Conservation (phyloP, 208 protist genomes). For the Crithidia acanthocephali region DNA sequence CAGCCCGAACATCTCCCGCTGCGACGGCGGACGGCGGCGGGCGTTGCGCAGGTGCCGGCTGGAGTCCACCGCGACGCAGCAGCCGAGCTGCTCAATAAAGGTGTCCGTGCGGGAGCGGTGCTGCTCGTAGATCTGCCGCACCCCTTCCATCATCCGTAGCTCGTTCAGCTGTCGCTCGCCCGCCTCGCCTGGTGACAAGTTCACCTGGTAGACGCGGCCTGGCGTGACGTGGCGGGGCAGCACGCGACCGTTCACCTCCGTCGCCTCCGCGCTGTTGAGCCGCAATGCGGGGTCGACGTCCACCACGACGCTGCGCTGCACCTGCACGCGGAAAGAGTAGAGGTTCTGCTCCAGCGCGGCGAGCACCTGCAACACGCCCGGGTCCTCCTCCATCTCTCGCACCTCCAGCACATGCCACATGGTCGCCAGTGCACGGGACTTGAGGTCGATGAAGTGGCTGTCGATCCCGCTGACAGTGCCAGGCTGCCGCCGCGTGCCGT, state of each 20-base stretch:
- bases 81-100: conserved; percentile 73
- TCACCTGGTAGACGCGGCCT: conserved; percentile 59
- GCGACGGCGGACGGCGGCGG: conserved; percentile 35
- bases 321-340: conserved; percentile 68
- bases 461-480: conserved; percentile 25
- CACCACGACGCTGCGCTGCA: conserved; percentile 70
- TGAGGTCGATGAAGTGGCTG: conserved; percentile 85
- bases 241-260: conserved; percentile 50
- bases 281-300: conserved; percentile 46
- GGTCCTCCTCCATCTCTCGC: conserved; percentile 58
- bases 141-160: conserved; percentile 62
- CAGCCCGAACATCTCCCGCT: conserved; percentile 74
- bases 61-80: conserved; percentile 61
- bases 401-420: conserved; percentile 88
- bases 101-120: conserved; percentile 58
- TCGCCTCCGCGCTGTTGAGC: conserved; percentile 18
- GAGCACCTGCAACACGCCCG: conserved; percentile 65
- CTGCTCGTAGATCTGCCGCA: conserved; percentile 79
- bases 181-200: conserved; percentile 49
- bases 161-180: conserved; percentile 78
- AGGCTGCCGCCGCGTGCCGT: not conserved
- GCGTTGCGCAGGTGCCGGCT: conserved; percentile 58
- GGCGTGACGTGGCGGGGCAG: conserved; percentile 57
- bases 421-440: conserved; percentile 66
- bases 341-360: conserved; percentile 65